Conservation (phyloP, 1,284 basidiomycete genomes). For the Hymenochaete sp. region DNA sequence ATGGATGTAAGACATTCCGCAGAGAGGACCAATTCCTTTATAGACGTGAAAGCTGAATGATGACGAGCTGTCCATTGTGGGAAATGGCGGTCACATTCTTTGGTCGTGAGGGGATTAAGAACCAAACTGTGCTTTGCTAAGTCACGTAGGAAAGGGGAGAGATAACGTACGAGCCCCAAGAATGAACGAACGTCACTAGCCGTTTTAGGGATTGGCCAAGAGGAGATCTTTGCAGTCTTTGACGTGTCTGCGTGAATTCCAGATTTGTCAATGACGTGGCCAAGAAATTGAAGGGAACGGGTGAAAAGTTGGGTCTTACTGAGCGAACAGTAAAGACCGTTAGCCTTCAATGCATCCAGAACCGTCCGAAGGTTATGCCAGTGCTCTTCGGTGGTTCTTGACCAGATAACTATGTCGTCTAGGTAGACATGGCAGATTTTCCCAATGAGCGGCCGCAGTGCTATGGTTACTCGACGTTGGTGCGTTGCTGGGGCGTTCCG, state of each 20-base stretch:
- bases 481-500: constrained; percentile 32
- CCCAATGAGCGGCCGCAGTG: constrained; percentile 28
- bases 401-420: constrained; percentile 40
- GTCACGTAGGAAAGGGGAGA: constrained; percentile 28
- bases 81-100: constrained; percentile 22
- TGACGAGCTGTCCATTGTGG: constrained; percentile 28
- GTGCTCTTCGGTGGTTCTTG: constrained; percentile 30
- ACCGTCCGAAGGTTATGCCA: constrained; percentile 24
- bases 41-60: constrained; percentile 29
- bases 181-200: constrained; percentile 28
- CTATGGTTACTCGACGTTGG: constrained; percentile 28
- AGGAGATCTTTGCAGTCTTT: constrained; percentile 28
- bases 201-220: constrained; percentile 29
- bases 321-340: constrained; percentile 23
- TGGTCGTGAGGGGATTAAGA: constrained; percentile 28
- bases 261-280: constrained; percentile 27
- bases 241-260: constrained; percentile 30
- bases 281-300: constrained; percentile 26
- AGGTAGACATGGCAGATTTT: constrained; percentile 34
- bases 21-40: constrained; percentile 29
- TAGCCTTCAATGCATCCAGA: constrained; percentile 21
- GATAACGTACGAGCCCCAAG: constrained; percentile 31
- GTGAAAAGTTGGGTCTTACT: constrained; percentile 29
- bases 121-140: constrained; percentile 28
- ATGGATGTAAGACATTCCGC: constrained; percentile 26